Evolutionary conservation across 495 filamentous ascomycete species (phyloP).

Genomic region (Tuber aestivum): DNA sequence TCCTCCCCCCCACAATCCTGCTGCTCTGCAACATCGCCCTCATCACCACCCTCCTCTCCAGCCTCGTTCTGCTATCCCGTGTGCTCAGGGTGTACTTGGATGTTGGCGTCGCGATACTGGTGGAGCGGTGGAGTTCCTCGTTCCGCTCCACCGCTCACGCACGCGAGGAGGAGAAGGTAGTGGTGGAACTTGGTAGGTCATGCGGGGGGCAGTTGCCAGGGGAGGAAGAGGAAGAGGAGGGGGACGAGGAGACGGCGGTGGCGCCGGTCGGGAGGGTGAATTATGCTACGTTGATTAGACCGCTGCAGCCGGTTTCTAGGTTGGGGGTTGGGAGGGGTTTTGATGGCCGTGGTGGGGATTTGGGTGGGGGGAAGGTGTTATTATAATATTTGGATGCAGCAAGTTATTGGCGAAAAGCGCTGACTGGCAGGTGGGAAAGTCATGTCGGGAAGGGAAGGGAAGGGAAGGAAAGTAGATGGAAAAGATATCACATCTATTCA

Average conservation of each 20-base stretch:
- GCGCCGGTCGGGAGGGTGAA: constrained; percentile 19
- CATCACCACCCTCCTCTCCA: constrained; percentile 10
- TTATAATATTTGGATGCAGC: not conserved
- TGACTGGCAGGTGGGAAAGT: not conserved
- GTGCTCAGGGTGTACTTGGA: constrained; percentile 2
- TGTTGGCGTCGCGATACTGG: not conserved
- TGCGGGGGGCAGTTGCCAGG: too few relatives aligned
- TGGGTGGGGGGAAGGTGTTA: too few relatives aligned
- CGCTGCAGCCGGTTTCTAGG: not conserved
- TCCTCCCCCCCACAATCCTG: too few relatives aligned
- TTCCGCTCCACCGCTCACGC: too few relatives aligned
- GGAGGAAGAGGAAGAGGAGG: too few relatives aligned
- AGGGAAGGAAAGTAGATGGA: not conserved
- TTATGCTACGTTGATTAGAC: constrained; percentile 23
- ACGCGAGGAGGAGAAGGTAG: too few relatives aligned
- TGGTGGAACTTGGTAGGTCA: too few relatives aligned
- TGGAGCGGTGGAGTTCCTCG: too few relatives aligned
- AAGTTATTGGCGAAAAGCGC: not conserved
- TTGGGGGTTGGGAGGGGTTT: not conserved
- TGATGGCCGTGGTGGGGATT: too few relatives aligned
- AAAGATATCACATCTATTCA: not conserved
- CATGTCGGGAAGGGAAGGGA: not conserved
- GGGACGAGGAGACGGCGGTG: not conserved
- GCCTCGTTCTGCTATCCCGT: not conserved
- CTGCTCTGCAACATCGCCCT: constrained; percentile 10